These are phyloP conservation scores for Sugiyamaella marilandica DNA, from an alignment of 805 yeast species.

Conservation along the genomic window DNA sequence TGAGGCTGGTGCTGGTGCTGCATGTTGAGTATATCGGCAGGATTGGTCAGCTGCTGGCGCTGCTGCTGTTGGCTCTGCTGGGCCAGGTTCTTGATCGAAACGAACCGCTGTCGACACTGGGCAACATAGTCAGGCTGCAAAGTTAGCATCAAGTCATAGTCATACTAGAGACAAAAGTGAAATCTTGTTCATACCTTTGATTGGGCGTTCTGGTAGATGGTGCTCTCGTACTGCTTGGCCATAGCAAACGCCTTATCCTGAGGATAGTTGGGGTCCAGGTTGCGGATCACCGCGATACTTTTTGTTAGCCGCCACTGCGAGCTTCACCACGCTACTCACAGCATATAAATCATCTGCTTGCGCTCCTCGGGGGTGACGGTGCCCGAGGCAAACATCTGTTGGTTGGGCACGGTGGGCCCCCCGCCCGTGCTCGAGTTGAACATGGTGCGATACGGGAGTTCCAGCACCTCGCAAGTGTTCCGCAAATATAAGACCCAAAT, in stretches of 20 bases:
- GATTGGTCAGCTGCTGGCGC: conserved; percentile 14
- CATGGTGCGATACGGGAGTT: neutral
- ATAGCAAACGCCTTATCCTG: conserved; percentile 28
- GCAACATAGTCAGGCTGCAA: conserved; percentile 1
- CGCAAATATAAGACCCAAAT: neutral
- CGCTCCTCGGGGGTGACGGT: conserved; percentile 25
- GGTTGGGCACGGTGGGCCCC: neutral
- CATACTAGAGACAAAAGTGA: neutral
- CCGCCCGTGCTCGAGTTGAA: neutral
- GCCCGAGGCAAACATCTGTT: conserved; percentile 1
- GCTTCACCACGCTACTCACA: conserved; percentile 19
- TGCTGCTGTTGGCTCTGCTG: conserved; percentile 21
- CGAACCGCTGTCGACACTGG: neutral
- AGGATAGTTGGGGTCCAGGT: conserved; percentile 26
- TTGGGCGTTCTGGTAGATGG: conserved; percentile 26
- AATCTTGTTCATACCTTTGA: conserved; percentile 25
- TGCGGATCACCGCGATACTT: conserved; percentile 24
- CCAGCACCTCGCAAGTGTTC: too few relatives aligned
- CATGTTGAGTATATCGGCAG: conserved; percentile 6
- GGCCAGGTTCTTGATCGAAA: conserved; percentile 8
- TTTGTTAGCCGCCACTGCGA: neutral
- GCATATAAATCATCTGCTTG: conserved; percentile 20
- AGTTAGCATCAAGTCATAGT: neutral
- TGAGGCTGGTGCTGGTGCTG: conserved; percentile 5
- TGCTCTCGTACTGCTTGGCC: conserved; percentile 32